Percentiles rank a stretch among this genome's conserved stretches.
phyloP scores from a whole-genome alignment of 2,329 filamentous ascomycete genomes.

The Fusarium gaditjirri region DNA sequence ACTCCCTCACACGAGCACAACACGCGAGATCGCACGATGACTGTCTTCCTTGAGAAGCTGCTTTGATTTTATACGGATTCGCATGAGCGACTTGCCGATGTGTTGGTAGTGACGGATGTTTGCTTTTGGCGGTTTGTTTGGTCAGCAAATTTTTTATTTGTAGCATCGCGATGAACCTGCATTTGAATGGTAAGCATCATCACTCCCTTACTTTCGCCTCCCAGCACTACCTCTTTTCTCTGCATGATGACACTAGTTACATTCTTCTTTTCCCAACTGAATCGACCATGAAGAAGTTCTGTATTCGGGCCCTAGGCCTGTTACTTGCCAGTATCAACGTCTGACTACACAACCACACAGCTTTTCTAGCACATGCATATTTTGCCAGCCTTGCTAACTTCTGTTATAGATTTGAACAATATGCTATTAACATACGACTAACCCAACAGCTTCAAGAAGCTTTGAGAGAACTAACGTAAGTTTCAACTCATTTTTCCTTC shows the following conservation, averaged over 20 bases:
- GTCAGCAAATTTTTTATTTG: constrained; percentile 13
- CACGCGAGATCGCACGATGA: constrained; percentile 12
- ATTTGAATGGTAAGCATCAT: constrained; percentile 41
- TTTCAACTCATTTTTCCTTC: constrained; percentile 9
- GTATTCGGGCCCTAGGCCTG: constrained; percentile 76
- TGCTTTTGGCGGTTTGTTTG: constrained; percentile 11
- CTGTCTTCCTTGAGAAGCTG: constrained; percentile 18
- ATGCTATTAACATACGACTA: constrained; percentile 12
- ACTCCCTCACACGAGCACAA: constrained; percentile 13
- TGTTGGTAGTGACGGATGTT: constrained; percentile 1
- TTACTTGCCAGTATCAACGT: constrained; percentile 94
- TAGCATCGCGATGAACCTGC: background rate
- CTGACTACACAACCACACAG: constrained; percentile 63
- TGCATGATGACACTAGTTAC: constrained; percentile 77
- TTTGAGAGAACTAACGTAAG: constrained; percentile 28
- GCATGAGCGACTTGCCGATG: background rate
- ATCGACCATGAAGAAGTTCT: constrained; percentile 85
- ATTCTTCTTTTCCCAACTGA: constrained; percentile 91
- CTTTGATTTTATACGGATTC: constrained; percentile 31
- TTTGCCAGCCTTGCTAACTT: constrained; percentile 37
- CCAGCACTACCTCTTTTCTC: constrained; percentile 37
- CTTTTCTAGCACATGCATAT: background rate
- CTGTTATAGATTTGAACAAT: constrained; percentile 19
- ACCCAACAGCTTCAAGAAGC: constrained; percentile 17
- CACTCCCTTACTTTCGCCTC: constrained; percentile 32